Evolutionary conservation across 208 protist genomes (phyloP).

Genomic region (Leishmania aethiopica): DNA sequence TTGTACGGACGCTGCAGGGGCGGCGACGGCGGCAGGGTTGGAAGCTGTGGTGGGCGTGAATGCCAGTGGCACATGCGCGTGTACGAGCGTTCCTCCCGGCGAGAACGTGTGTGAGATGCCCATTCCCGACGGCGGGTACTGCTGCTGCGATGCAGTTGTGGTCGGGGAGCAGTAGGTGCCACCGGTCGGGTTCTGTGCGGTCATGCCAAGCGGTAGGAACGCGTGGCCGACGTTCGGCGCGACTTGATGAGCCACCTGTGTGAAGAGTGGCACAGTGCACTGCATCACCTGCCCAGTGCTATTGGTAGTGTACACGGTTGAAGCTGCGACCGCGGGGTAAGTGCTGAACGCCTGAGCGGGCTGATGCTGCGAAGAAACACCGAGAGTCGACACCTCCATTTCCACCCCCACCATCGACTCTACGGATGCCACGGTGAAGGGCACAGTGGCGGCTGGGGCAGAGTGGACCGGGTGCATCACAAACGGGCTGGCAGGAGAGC

Average conservation of each 20-base stretch:
- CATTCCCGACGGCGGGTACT: constrained; percentile 9
- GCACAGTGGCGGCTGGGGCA: constrained; percentile 9
- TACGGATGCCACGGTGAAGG: constrained; percentile 18
- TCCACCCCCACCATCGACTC: constrained; percentile 23
- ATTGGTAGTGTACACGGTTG: constrained; percentile 8
- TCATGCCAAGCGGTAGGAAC: constrained; percentile 25
- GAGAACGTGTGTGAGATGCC: constrained; percentile 26
- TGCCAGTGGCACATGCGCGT: constrained; percentile 21
- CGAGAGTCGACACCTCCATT: constrained; percentile 16
- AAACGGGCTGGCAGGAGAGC: constrained; percentile 27
- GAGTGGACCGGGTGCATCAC: constrained; percentile 26
- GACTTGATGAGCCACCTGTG: constrained; percentile 13
- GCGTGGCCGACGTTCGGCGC: background rate
- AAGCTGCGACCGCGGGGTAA: constrained; percentile 2
- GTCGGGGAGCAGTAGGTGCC: constrained; percentile 23
- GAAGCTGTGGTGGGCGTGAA: constrained; percentile 17
- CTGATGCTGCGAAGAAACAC: constrained; percentile 15
- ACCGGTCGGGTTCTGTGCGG: constrained; percentile 6
- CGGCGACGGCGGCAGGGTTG: background rate
- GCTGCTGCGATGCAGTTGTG: constrained; percentile 15
- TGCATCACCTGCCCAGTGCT: constrained; percentile 15
- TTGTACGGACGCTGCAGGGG: constrained; percentile 18
- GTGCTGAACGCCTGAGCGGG: constrained; percentile 24
- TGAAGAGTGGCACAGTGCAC: constrained; percentile 28
- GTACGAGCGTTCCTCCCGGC: constrained; percentile 18